phyloP scores from a whole-genome alignment of 257 asterid species.

The Nicotiana attenuata region DNA sequence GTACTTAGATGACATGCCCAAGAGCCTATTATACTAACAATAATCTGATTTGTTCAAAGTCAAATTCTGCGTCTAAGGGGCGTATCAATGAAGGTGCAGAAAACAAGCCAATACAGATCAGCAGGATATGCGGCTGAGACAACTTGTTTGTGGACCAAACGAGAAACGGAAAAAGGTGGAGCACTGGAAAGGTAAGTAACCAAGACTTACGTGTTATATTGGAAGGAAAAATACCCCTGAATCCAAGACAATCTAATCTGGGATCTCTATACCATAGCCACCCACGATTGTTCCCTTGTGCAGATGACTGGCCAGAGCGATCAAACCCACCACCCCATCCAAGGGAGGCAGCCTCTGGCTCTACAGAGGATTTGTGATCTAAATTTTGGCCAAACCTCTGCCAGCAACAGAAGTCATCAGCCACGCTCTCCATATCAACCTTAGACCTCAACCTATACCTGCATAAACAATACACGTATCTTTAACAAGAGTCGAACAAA shows the following conservation, averaged over 20 bases:
- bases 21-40: background rate
- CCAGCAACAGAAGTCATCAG: constrained; percentile 71
- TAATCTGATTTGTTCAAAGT: background rate
- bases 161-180: background rate
- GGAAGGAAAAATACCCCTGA: constrained; percentile 78
- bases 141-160: background rate
- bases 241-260: constrained; percentile 78
- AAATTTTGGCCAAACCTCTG: constrained; percentile 67
- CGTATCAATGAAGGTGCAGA: background rate
- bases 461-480: constrained; percentile 14
- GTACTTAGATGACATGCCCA: background rate
- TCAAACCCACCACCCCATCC: constrained; percentile 79
- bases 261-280: constrained; percentile 90
- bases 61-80: background rate
- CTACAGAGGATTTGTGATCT: constrained; percentile 34
- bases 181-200: background rate
- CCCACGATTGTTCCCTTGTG: constrained; percentile 51
- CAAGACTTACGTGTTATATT: constrained; percentile 51
- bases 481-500: background rate
- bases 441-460: constrained; percentile 85
- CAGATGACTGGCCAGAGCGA: constrained; percentile 49
- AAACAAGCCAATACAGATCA: background rate
- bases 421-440: constrained; percentile 74
- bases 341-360: constrained; percentile 58
- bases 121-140: background rate